These are phyloP conservation scores for Echria macrotheca DNA, from an alignment of 495 filamentous ascomycete species.

Conservation along the genomic window DNA sequence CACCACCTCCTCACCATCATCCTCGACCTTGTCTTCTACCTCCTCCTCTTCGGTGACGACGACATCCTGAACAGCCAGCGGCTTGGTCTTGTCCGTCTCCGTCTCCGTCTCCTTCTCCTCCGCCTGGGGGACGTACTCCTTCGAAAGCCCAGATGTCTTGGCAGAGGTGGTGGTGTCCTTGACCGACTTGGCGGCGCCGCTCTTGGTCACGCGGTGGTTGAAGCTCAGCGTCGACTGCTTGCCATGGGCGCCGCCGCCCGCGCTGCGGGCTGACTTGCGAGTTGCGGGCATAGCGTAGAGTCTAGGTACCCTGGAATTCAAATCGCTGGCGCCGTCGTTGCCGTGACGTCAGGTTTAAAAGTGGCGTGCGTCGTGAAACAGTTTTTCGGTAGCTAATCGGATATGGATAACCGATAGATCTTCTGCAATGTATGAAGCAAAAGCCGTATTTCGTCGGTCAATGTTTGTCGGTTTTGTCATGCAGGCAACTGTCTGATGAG, in stretches of 20 bases:
- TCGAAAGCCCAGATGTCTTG: constrained; percentile 28
- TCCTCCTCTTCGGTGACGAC: constrained; percentile 4
- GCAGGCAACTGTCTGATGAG: not conserved
- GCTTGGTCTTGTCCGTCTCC: no score
- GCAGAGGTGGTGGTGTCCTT: constrained; percentile 36
- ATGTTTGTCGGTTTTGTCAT: not conserved
- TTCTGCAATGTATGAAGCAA: not conserved
- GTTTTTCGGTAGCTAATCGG: no score
- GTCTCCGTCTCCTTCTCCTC: constrained; percentile 21
- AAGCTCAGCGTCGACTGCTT: constrained; percentile 74
- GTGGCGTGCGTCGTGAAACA: not conserved
- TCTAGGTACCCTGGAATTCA: not conserved
- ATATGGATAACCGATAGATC: not conserved
- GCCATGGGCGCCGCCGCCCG: constrained; percentile 33
- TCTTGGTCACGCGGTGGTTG: constrained; percentile 69
- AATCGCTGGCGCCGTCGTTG: not conserved
- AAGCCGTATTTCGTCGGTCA: not conserved
- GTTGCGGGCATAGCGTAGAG: constrained; percentile 57
- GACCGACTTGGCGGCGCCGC: constrained; percentile 48
- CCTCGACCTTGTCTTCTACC: no score
- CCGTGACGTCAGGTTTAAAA: constrained; percentile 24
- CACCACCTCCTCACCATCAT: not conserved
- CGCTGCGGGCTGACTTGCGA: constrained; percentile 50
- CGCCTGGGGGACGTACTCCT: constrained; percentile 19
- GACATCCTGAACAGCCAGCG: no score